Evolutionary conservation across 2,329 filamentous ascomycete species (phyloP), one percentile per base, ranked within the genome.

Genomic region (Colletotrichum echinochloae): DNA sequence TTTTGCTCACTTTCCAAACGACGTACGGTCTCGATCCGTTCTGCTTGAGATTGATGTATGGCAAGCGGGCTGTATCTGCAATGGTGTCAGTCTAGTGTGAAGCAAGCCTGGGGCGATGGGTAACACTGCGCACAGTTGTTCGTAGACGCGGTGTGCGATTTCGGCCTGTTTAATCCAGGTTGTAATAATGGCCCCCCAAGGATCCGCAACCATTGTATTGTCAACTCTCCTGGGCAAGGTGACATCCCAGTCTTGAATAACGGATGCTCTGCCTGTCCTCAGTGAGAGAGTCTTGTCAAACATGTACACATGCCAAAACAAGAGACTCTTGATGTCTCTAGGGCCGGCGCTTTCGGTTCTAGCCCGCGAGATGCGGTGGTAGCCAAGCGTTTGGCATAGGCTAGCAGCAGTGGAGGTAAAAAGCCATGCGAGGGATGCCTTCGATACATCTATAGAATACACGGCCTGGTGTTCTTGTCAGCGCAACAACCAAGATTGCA

Each of bases 351-450:
- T 75, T 9, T 82, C 80, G 46, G 78, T 73, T 16, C 78, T 78
- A 39, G 79, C 76, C 3, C 75, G 77, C 48, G 78, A 79, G 16
- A 77, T 75, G 60, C 87, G 84, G 75, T 91, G 90, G 70, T 89
- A 90, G 3, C 90, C 90, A 5, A 91, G 84, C 0, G 86, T 87
- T 74, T 90, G 88, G 72, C 88, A 90, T 62, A 92, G 81, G 61
- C 87, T 84, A 16, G 87, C 86, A 0, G 89, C 90, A 23, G 85
- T 84, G 8, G 86, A 87, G 30, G 85, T 86, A 23, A 92, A 80
- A n/a, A 88, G 86, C 86, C 89, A 90, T n/a, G 88, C 88, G 4
- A 92, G 83, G 0, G 88, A 89, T 0, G 89, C 88, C 48, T 88
- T 87, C 4, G 88, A 89, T 18, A 86, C 83, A 71, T 91, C 89